Evolutionary conservation across 2,329 filamentous ascomycete genomes (phyloP).

Genomic region (Ophiostoma angusticollis): DNA sequence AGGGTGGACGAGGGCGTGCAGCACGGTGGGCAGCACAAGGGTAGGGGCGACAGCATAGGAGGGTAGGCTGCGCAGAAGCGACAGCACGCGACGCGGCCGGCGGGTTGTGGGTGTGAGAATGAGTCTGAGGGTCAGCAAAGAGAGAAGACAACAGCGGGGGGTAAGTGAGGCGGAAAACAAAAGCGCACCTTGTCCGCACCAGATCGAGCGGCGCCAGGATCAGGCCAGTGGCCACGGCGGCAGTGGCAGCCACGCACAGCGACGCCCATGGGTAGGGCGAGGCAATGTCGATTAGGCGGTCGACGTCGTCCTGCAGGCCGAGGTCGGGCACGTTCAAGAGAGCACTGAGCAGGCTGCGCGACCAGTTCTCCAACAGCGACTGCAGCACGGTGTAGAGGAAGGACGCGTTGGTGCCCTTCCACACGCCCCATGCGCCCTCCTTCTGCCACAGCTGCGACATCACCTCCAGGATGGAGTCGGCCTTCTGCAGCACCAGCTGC

Average conservation of each 20-base stretch:
- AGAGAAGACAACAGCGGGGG: background rate
- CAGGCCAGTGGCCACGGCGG: constrained; percentile 60
- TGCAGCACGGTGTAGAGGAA: constrained; percentile 84
- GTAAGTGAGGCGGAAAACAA: constrained; percentile 12
- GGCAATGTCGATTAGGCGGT: constrained; percentile 58
- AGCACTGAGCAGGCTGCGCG: constrained; percentile 78
- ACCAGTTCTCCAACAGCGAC: constrained; percentile 83
- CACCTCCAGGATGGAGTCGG: constrained; percentile 75
- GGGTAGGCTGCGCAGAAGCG: constrained; percentile 64
- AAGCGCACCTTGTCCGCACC: constrained; percentile 56
- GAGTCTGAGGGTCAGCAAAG: constrained; percentile 36
- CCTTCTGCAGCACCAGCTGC: constrained; percentile 56
- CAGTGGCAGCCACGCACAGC: constrained; percentile 55
- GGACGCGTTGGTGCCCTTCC: constrained; percentile 86
- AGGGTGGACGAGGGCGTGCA: constrained; percentile 75
- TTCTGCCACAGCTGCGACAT: constrained; percentile 80
- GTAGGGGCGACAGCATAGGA: constrained; percentile 59
- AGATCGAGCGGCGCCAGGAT: constrained; percentile 80
- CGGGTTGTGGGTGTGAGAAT: constrained; percentile 72
- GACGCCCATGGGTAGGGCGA: constrained; percentile 74
- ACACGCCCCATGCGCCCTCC: constrained; percentile 82
- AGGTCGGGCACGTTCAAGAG: constrained; percentile 81
- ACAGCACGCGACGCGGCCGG: constrained; percentile 63
- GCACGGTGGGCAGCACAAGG: constrained; percentile 69
- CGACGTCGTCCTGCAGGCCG: constrained; percentile 61